Conservation (phyloP, 169 alveolate genomes). For the Cryptosporidium baileyi region DNA sequence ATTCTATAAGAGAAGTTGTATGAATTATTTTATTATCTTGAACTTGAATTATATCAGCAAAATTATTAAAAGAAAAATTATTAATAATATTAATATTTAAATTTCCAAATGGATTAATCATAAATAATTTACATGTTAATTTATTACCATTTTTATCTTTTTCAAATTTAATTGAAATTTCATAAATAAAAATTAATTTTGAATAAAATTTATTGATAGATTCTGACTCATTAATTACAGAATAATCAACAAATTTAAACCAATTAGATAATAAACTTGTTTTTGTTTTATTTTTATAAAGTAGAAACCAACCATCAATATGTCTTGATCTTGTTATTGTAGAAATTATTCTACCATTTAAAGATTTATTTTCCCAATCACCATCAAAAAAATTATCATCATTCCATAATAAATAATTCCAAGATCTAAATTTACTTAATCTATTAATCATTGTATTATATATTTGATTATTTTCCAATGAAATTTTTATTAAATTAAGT, state of each 20-base stretch:
- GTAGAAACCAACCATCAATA: slow-evolving; percentile 36
- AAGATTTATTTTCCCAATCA: background rate
- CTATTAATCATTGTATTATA: background rate
- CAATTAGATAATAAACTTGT: background rate
- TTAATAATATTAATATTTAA: background rate
- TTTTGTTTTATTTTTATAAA: background rate
- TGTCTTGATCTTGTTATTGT: slow-evolving; percentile 1
- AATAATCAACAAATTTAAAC: slow-evolving; percentile 20
- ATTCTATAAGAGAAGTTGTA: slow-evolving; percentile 40
- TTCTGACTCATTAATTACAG: background rate
- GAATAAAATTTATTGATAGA: background rate
- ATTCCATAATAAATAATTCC: slow-evolving; percentile 47
- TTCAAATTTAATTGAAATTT: slow-evolving; percentile 8
- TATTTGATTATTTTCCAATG: background rate
- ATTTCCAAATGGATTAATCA: background rate
- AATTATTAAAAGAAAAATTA: background rate
- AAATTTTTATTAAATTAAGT: background rate
- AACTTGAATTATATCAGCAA: background rate
- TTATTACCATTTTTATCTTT: background rate
- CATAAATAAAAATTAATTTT: background rate
- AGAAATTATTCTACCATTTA: slow-evolving; percentile 15
- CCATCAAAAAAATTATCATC: background rate
- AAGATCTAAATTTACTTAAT: background rate
- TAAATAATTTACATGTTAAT: slow-evolving; percentile 1
- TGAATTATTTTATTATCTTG: slow-evolving; percentile 43